Evolutionary conservation across 129 eudicot species (phyloP), one percentile per base, ranked within the genome.

Genomic region (Erigeron canadensis): DNA sequence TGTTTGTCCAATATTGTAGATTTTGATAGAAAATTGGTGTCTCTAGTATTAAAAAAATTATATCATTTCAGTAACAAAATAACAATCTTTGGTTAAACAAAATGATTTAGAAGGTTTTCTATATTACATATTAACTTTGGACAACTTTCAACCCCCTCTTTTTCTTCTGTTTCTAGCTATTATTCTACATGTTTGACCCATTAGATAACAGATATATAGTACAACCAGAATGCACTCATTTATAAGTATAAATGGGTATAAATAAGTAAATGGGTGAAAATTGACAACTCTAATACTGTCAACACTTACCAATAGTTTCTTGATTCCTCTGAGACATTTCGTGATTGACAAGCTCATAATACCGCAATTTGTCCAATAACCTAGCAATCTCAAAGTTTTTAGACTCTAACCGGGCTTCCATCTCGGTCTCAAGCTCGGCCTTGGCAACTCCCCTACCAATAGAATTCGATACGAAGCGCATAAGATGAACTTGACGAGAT

Each of bases 271-370:
- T 41, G 75, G 19, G n/a, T 21, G 1, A 21, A 40, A 11, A 38
- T 15, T 38, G 17, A 4, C 47, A 54, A 7, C 8, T 74, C 21
- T 4, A 56, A 55, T 37, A 13, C 8, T 7, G 7, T 4, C 22
- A 51, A 44, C 60, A 42, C 89, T 85, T 78, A 95, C 97, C 99
- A 42, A 95, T 74, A 65, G 91, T 81, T 86, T 95, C 99, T 85
- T 90, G 99, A 81, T 95, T 95, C 84, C 99, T 84, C 60, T 84
- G 97, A 45, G 95, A 95, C 99, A 95, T 88, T 77, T 95, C 99
- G 64, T 78, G 82, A 74, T 95, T 95, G 63, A 95, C 90, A 57
- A 89, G 87, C 73, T 90, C 99, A 21, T 89, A 90, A 74, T 90
- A 95, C 61, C 80, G 90, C 69, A 95, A 75, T 67, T 81, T 83